Evolutionary conservation across 352 stramenopile species (phyloP), one percentile per base, ranked within the genome.

Genomic region (Phytophthora uliginosa): DNA sequence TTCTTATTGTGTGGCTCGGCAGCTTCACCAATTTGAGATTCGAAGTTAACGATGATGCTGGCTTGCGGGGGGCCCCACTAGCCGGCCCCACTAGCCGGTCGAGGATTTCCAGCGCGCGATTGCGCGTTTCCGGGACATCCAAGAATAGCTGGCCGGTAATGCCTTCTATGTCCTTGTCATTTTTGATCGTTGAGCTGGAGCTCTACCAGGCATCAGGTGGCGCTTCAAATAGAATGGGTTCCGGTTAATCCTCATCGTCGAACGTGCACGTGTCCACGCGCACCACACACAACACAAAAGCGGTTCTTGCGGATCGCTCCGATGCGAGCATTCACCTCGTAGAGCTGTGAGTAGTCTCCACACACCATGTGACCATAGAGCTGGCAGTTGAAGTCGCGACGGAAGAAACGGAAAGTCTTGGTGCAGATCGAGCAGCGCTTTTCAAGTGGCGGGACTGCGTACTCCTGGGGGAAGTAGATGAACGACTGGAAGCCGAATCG

Each of bases 401-500:
- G 81, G 26, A 85, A 82, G 40, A 91, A 78, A 38, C 66, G 59
- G 45, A 91, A 91, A 17, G n/a, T 57, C 47, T 86, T 88, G 57
- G 45, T 55, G 71, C 84, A 94, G 51, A 92, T 85, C 17, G 57
- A 63, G 58, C 84, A 92, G 26, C 36, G 47, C 22, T 79, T 79
- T 31, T 82, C 69, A 2, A 72, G 22, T 20, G 53, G 53, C 17
- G 73, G 63, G 18, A 85, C 69, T 18, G 50, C 64, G 45, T 82
- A 77, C 12, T 69, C 69, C n/a, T 66, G 81, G 2, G 84, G 80
- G 28, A 89, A 89, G 73, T 88, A 88, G 33, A 91, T 71, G 63
- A 91, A 92, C 12, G 78, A 76, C 77, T 93, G 85, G 62, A 91
- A 90, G 6, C 85, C 85, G 59, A 93, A 87, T 22, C 85, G 80